phyloP scores from a whole-genome alignment of 352 stramenopile genomes.

The Phytophthora fragariae region DNA sequence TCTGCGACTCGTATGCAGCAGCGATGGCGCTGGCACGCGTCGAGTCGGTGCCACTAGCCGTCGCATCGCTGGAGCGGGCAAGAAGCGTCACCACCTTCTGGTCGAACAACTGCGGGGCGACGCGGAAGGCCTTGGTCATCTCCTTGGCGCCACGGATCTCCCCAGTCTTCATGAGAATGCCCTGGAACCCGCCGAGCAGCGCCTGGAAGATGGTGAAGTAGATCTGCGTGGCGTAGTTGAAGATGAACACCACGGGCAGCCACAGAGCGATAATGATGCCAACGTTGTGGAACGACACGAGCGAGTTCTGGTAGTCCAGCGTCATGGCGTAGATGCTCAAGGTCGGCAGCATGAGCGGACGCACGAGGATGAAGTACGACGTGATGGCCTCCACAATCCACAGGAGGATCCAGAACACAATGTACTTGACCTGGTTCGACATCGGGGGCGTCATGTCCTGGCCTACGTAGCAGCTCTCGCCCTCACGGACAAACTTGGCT shows the following conservation, averaged over 20 bases:
- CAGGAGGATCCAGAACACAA: slow-evolving; percentile 66
- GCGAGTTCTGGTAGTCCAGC: slow-evolving; percentile 68
- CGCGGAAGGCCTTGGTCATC: slow-evolving; percentile 80
- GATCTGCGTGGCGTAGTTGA: slow-evolving; percentile 86
- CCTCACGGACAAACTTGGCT: slow-evolving; percentile 78
- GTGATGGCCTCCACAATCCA: slow-evolving; percentile 62
- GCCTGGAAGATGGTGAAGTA: slow-evolving; percentile 86
- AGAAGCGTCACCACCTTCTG: slow-evolving; percentile 78
- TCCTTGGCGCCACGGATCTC: slow-evolving; percentile 76
- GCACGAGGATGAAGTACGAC: slow-evolving; percentile 76
- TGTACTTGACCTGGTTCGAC: slow-evolving; percentile 71
- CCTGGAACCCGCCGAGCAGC: slow-evolving; percentile 66
- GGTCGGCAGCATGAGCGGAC: slow-evolving; percentile 70
- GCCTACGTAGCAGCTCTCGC: slow-evolving; percentile 74
- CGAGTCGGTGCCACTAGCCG: slow-evolving; percentile 49
- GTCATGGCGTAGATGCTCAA: slow-evolving; percentile 79
- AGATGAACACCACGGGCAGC: slow-evolving; percentile 75
- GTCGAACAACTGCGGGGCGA: slow-evolving; percentile 80
- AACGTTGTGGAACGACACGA: slow-evolving; percentile 82
- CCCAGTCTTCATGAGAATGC: slow-evolving; percentile 78
- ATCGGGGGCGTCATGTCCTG: slow-evolving; percentile 71
- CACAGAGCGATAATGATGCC: slow-evolving; percentile 73
- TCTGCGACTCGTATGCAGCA: slow-evolving; percentile 77
- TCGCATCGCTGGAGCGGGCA: slow-evolving; percentile 63
- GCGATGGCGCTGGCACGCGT: slow-evolving; percentile 55